phyloP scores from a whole-genome alignment of 192 early-diverging fungal genomes.

The Geranomyces michiganensis region DNA sequence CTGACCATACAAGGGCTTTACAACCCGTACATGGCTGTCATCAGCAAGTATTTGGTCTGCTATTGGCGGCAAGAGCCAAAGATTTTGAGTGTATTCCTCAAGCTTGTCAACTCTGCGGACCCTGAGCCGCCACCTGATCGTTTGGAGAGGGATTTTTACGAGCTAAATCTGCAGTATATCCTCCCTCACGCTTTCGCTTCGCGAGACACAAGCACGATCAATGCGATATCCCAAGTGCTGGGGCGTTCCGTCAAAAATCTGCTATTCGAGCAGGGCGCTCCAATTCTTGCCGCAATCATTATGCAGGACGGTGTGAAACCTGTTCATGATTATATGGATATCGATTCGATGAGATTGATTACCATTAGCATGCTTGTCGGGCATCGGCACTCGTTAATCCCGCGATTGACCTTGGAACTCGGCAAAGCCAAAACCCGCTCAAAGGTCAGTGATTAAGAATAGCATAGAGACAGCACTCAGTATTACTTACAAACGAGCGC shows the following conservation, averaged over 20 bases:
- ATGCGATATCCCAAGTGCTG: no score
- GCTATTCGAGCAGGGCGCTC: conserved; percentile 35
- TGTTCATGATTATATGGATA: background rate
- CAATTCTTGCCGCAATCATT: conserved; percentile 36
- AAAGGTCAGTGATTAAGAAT: background rate
- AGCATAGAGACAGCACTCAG: background rate
- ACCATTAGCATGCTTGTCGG: background rate
- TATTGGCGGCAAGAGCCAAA: no score
- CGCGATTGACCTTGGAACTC: conserved; percentile 36
- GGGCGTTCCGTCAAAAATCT: conserved; percentile 7
- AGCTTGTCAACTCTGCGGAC: no score
- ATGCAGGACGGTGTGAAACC: conserved; percentile 24
- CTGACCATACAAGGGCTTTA: conserved; percentile 25
- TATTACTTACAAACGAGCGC: background rate
- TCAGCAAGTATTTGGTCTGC: conserved; percentile 15
- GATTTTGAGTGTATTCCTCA: no score
- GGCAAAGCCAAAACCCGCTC: background rate
- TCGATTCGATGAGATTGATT: background rate
- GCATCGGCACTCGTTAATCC: background rate
- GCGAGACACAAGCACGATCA: no score
- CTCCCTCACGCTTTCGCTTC: no score
- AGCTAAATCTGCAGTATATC: no score
- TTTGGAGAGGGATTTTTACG: no score
- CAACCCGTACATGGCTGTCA: conserved; percentile 23
- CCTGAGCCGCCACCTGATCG: no score